Base-by-base conservation (phyloP, 2,329 filamentous ascomycete species). In the Verticillium longisporum region DNA sequence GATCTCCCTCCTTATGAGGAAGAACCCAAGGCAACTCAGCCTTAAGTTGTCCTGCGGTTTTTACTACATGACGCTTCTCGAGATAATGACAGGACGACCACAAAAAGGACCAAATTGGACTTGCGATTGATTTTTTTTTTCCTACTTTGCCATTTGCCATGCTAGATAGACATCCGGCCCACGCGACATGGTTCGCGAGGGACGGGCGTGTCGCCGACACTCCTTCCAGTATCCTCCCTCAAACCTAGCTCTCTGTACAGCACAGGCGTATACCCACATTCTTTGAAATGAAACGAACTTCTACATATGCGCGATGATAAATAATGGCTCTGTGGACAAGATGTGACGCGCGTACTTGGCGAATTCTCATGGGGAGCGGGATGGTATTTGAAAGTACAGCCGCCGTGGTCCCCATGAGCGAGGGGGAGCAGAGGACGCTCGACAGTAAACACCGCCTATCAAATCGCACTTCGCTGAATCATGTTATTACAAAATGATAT, bases 1-100 rank as follows among this genome's bases (percentile, higher is more conserved):
- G 56, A 62, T 41, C 69, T 68, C 34, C 71, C 69, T 36, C 64
- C 64, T 54, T 73, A 74, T 61, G 66, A 66, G 21, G 63, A 65
- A 54, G 59, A 63, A 0, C 18, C 14, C 1, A 58, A 64, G 38
- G 56, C 58, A 3, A 18, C 58, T 33, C 57, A 61, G 60, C 58
- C 60, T 41, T 63, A 60, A 53, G 45, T 9, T 21, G 18, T 21
- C 7, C 3, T 26, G 15, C n/a, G 21, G 34, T 36, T 21, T 3
- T 11, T 18, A 26, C 21, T 50, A 7, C 13, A 50, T 50, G 34
- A 36, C 34, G 34, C 2, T 21, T 38, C 18, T n/a, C 45, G 11
- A 50, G n/a, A 21, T 26, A 41, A 31, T 13, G 37, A 21, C 37
- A 14, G n/a, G 26, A 21, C n/a, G 3, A 3, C 32, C 54, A 6